These are phyloP conservation scores for Moesziomyces parantarcticus DNA, from an alignment of 1,284 basidiomycete genomes.

Conservation along the genomic window DNA sequence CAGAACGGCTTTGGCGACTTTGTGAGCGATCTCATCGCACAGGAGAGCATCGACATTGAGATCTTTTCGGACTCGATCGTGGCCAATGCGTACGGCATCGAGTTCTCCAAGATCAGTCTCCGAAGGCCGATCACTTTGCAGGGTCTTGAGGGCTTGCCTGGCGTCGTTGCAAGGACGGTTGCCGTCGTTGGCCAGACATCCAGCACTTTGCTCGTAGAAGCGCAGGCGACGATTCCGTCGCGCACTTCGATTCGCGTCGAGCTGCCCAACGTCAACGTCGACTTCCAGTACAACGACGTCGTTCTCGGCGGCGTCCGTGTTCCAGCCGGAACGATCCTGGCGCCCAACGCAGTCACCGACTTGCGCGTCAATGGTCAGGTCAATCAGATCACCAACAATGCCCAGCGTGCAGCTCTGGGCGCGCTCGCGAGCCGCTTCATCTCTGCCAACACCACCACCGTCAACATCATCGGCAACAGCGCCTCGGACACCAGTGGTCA, in stretches of 20 bases:
- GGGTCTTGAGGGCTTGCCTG: slow-evolving; percentile 77
- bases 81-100: slow-evolving; percentile 76
- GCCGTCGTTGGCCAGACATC: slow-evolving; percentile 72
- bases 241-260: slow-evolving; percentile 77
- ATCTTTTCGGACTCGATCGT: slow-evolving; percentile 75
- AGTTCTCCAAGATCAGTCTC: slow-evolving; percentile 76
- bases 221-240: slow-evolving; percentile 77
- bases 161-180: slow-evolving; percentile 76
- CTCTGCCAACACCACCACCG: slow-evolving; percentile 75
- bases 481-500: slow-evolving; percentile 51
- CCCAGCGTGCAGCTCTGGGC: slow-evolving; percentile 73
- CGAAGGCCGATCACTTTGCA: slow-evolving; percentile 76
- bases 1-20: slow-evolving; percentile 73
- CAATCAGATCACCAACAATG: slow-evolving; percentile 71
- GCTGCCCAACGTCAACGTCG: slow-evolving; percentile 76
- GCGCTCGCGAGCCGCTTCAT: slow-evolving; percentile 76
- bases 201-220: slow-evolving; percentile 78
- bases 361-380: slow-evolving; percentile 76
- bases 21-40: slow-evolving; percentile 76
- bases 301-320: slow-evolving; percentile 69
- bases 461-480: slow-evolving; percentile 75
- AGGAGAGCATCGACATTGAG: slow-evolving; percentile 77
- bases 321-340: slow-evolving; percentile 71
- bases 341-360: slow-evolving; percentile 71
- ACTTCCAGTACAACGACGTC: slow-evolving; percentile 69